Conservation (phyloP, 495 filamentous ascomycete genomes). For the Neurospora sublineolata region DNA sequence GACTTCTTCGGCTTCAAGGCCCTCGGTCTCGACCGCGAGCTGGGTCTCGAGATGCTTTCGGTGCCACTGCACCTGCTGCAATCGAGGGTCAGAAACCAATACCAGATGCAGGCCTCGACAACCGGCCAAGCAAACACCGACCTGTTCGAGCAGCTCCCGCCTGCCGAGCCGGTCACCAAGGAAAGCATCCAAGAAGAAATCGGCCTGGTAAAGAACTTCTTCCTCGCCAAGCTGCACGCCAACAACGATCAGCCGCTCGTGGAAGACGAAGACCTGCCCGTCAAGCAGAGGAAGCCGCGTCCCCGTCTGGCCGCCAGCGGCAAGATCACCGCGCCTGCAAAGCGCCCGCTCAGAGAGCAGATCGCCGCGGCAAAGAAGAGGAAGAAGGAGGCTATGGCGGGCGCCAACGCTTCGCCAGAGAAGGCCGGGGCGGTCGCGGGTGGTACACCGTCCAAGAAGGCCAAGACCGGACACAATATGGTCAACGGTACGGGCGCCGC, state of each 20-base stretch:
- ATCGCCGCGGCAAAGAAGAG: slow-evolving; percentile 65
- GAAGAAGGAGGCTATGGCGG: slow-evolving; percentile 44
- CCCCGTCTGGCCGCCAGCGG: slow-evolving; percentile 89
- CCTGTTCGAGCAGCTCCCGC: slow-evolving; percentile 56
- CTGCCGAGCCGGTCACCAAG: slow-evolving; percentile 67
- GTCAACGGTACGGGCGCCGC: slow-evolving; percentile 4
- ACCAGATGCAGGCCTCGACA: slow-evolving; percentile 61
- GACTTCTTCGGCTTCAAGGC: slow-evolving; percentile 99
- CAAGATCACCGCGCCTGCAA: slow-evolving; percentile 79
- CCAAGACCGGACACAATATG: slow-evolving; percentile 2
- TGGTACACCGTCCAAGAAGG: slow-evolving; percentile 30
- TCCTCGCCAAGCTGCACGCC: slow-evolving; percentile 73
- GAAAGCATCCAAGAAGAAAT: slow-evolving; percentile 70
- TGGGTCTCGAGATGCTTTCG: slow-evolving; percentile 71
- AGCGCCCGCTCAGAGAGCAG: slow-evolving; percentile 70
- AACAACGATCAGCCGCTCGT: slow-evolving; percentile 71
- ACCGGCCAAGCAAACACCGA: slow-evolving; percentile 36
- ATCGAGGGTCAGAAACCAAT: slow-evolving; percentile 71
- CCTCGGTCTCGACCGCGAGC: slow-evolving; percentile 79
- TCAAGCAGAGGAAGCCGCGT: slow-evolving; percentile 82
- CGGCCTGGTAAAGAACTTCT: slow-evolving; percentile 78
- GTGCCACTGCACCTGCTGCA: slow-evolving; percentile 93
- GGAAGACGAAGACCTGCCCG: slow-evolving; percentile 90
- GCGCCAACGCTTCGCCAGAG: slow-evolving; percentile 26
- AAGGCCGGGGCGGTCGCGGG: slow-evolving; percentile 17